These are phyloP conservation scores for Coniella lustricola DNA, from an alignment of 2,329 filamentous ascomycete species.

Conservation along the genomic window DNA sequence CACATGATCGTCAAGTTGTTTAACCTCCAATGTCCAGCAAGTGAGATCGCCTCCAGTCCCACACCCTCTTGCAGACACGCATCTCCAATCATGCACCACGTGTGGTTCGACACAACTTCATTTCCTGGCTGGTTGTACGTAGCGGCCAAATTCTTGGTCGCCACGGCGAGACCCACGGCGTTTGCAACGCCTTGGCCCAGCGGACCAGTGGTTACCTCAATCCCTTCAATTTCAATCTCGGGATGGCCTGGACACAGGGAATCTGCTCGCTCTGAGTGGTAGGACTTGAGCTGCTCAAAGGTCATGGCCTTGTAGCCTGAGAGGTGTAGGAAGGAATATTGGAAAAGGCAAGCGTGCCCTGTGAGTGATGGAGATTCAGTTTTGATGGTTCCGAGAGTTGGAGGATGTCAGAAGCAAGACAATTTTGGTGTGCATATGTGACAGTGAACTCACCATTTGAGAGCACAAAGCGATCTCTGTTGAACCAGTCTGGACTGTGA, in stretches of 20 bases:
- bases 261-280: slow-evolving; percentile 35
- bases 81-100: slow-evolving; percentile 49
- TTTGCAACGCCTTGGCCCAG: slow-evolving; percentile 51
- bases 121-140: slow-evolving; percentile 43
- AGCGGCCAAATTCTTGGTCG: slow-evolving; percentile 44
- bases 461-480: slow-evolving; percentile 52
- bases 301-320: slow-evolving; percentile 44
- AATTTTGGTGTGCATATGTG: not conserved
- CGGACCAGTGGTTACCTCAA: slow-evolving; percentile 52
- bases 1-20: slow-evolving; percentile 44
- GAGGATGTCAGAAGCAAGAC: too few species aligned
- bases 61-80: slow-evolving; percentile 51
- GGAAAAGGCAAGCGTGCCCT: slow-evolving; percentile 43
- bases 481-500: slow-evolving; percentile 44
- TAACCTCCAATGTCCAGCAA: slow-evolving; percentile 43
- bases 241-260: slow-evolving; percentile 45
- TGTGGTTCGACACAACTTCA: slow-evolving; percentile 40
- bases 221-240: slow-evolving; percentile 47
- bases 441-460: slow-evolving; percentile 39
- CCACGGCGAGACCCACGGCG: slow-evolving; percentile 49
- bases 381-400: too few species aligned
- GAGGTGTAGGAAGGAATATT: slow-evolving; percentile 43
- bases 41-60: slow-evolving; percentile 44
- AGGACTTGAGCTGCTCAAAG: slow-evolving; percentile 44
- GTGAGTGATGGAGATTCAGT: too few species aligned